phyloP scores from a whole-genome alignment of 257 asterid species.

The Solanum acaule region DNA sequence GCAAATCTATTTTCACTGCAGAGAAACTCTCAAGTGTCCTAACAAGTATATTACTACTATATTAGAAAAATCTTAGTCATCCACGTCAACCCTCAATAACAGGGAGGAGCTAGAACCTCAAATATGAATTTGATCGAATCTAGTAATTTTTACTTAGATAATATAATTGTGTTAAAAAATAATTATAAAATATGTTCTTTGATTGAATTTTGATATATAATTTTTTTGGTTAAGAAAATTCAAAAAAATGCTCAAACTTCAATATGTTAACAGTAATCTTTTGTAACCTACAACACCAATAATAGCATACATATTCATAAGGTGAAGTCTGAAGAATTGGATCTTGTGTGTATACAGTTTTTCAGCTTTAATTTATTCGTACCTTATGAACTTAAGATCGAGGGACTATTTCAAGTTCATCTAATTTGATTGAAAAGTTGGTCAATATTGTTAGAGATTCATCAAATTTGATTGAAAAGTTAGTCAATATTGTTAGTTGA shows the following conservation, averaged over 20 bases:
- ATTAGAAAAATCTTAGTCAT: not conserved
- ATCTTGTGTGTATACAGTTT: not conserved
- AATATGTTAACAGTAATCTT: not conserved
- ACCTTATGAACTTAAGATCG: too few species aligned
- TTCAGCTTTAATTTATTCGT: too few species aligned
- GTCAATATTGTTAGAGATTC: not conserved
- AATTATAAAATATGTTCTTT: too few species aligned
- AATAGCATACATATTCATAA: not conserved
- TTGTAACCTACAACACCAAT: not conserved
- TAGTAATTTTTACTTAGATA: not conserved
- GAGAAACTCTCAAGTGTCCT: not conserved
- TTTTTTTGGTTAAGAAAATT: not conserved
- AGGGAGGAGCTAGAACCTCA: not conserved
- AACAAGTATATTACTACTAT: not conserved
- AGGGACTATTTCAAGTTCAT: not conserved
- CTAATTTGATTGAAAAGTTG: not conserved
- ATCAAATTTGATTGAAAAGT: not conserved
- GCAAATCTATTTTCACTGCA: fast-evolving
- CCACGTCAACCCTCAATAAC: not conserved
- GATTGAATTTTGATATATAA: not conserved
- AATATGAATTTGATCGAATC: not conserved
- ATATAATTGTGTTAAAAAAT: not conserved
- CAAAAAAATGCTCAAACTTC: not conserved
- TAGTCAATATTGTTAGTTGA: not conserved
- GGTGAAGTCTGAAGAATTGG: not conserved